phyloP scores from a whole-genome alignment of 306 rosid species.

The Quercus berberidifolia region DNA sequence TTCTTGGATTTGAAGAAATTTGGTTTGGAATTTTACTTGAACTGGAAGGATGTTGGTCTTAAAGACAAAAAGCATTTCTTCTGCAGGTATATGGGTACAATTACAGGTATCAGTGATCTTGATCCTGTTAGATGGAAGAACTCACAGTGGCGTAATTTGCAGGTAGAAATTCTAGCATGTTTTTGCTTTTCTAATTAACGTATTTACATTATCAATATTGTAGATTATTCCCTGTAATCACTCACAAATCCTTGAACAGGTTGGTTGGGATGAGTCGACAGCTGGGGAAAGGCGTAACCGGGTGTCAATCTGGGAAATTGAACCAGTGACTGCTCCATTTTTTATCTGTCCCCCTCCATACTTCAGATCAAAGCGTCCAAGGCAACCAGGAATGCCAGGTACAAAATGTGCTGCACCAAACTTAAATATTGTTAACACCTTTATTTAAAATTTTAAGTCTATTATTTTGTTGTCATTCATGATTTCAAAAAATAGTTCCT shows the following conservation, averaged over 20 bases:
- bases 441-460: neutral
- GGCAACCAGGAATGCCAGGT: conserved; percentile 97
- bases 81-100: conserved; percentile 95
- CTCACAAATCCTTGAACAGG: conserved; percentile 39
- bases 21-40: neutral
- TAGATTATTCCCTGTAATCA: neutral
- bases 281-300: conserved; percentile 88
- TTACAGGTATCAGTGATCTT: conserved; percentile 86
- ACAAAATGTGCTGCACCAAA: neutral
- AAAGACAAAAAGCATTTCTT: conserved; percentile 9
- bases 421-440: neutral
- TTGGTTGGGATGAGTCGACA: conserved; percentile 98
- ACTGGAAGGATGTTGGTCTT: conserved; percentile 1
- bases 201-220: conserved; percentile 2
- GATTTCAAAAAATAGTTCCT: neutral
- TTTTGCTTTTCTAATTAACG: neutral
- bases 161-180: conserved; percentile 41
- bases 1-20: neutral
- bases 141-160: conserved; percentile 98
- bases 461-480: neutral
- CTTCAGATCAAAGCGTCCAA: conserved; percentile 78
- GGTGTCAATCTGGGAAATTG: conserved; percentile 97
- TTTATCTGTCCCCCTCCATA: conserved; percentile 93
- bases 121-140: conserved; percentile 94
- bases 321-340: conserved; percentile 97